Evolutionary conservation across 306 rosid species (phyloP).

Genomic region (Pyrus bretschneideri): DNA sequence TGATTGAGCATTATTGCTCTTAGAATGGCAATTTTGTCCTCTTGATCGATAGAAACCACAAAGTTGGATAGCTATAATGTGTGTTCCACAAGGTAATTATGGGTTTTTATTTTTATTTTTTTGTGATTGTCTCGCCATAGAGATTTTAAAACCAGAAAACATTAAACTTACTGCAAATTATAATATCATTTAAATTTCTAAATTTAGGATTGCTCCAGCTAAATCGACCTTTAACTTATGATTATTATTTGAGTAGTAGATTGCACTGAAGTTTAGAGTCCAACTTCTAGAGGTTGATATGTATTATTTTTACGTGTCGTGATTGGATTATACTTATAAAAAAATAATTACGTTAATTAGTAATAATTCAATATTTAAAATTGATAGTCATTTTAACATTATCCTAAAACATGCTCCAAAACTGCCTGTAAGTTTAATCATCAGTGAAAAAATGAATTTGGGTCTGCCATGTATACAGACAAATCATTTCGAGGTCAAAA

Average conservation of each 20-base stretch:
- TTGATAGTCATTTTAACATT: too few relatives aligned
- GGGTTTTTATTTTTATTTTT: neutral
- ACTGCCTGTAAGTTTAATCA: neutral
- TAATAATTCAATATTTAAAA: too few relatives aligned
- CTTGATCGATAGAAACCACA: neutral
- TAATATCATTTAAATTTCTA: too few relatives aligned
- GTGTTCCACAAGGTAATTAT: neutral
- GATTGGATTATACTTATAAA: neutral
- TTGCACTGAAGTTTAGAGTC: neutral
- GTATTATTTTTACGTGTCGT: neutral
- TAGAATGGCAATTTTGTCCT: neutral
- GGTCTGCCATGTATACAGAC: slow-evolving; percentile 1
- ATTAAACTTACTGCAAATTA: too few relatives aligned
- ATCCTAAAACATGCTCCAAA: neutral
- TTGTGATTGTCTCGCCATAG: too few relatives aligned
- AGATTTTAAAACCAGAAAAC: too few relatives aligned
- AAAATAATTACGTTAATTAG: too few relatives aligned
- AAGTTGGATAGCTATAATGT: neutral
- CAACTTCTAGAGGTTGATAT: neutral
- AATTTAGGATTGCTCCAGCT: neutral
- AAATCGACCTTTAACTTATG: neutral
- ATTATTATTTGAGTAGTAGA: neutral
- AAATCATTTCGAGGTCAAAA: neutral
- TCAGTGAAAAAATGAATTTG: neutral
- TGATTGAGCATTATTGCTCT: neutral